Base-by-base conservation (phyloP, 495 filamentous ascomycete genomes). In the Cladorrhinum samala region DNA sequence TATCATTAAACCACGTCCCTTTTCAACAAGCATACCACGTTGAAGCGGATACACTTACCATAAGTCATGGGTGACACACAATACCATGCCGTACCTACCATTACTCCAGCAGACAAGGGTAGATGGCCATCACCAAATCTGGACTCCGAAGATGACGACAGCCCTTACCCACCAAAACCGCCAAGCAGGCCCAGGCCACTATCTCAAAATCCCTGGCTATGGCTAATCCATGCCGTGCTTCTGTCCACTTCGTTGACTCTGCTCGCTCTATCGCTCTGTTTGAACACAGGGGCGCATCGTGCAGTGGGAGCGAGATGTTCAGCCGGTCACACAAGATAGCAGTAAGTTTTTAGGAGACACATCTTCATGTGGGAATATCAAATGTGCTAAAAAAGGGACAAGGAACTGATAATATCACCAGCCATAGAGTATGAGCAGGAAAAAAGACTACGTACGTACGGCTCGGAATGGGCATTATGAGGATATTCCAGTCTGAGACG, bases 401-500 rank as follows among this genome's bases (percentile, higher is more conserved):
- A n/a, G n/a, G n/a, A n/a, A n/a, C n/a, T n/a, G n/a, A n/a, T n/a
- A n/a, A n/a, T 14, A 62, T 54, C 3, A 24, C 51, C 8, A 62
- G 30, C 30, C 70, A 38, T 72, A 65, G 54, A 68, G 67, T 71
- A 65, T 45, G 14, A 25, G 5, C 9, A 11, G n/a, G 9, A 8
- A 20, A 37, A 37, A 14, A 7, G 7, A n/a, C n/a, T n/a, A n/a
- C n/a, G n/a, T n/a, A n/a, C n/a, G n/a, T n/a, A n/a, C n/a, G n/a
- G n/a, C n/a, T n/a, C n/a, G n/a, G n/a, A n/a, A n/a, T n/a, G n/a
- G n/a, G 39, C 5, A 39, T n/a, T 33, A 60, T 56, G 72, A 72
- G 40, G 75, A 79, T 55, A 74, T 76, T 47, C 74, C 77, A 68
- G 75, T 80, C 55, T 72, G 73, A 13, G 65, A 71, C 27, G 70